A percentile compares a stretch with the other conserved stretches of the same genome.
Conservation (phyloP, 257 asterid species). For the Nicotiana tomentosiformis region DNA sequence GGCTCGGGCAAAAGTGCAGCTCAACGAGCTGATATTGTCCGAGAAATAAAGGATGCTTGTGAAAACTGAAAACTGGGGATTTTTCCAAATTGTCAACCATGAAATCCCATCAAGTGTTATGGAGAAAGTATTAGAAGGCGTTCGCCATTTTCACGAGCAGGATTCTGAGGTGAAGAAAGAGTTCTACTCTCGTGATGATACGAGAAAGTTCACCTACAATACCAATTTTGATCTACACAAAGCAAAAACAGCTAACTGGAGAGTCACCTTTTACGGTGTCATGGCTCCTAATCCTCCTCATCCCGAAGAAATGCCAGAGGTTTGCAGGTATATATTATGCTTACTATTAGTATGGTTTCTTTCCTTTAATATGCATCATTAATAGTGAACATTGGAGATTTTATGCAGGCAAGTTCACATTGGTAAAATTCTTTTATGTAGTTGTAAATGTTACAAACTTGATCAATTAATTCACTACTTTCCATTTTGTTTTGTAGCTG, state of each 20-base stretch:
- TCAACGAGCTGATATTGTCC: constrained; percentile 1
- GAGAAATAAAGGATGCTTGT: constrained; percentile 1
- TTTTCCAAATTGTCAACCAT: constrained; percentile 13
- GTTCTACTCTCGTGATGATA: constrained; percentile 14
- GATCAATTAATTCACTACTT: background rate
- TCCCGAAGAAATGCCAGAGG: constrained; percentile 11
- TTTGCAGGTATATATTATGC: constrained; percentile 8
- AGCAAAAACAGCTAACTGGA: constrained; percentile 20
- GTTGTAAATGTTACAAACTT: background rate
- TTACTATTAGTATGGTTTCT: constrained; percentile 16
- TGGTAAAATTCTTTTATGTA: background rate
- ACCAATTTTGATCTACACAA: constrained; percentile 20
- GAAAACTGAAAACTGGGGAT: background rate
- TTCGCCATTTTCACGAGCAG: constrained; percentile 21
- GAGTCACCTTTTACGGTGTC: constrained; percentile 11
- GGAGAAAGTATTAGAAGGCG: constrained; percentile 18
- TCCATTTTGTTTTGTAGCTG: constrained; percentile 19
- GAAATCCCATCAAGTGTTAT: constrained; percentile 10
- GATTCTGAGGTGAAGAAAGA: constrained; percentile 20
- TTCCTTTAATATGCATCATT: constrained; percentile 1
- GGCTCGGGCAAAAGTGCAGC: background rate
- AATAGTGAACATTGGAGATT: constrained; percentile 41
- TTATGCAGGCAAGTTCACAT: constrained; percentile 27
- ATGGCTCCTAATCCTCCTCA: constrained; percentile 19
- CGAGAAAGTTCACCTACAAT: background rate